Percentiles rank a stretch among this genome's conserved stretches.
These are phyloP conservation scores for Taphrina wiesneri DNA, from an alignment of 1,139 yeast species.

Conservation along the genomic window DNA sequence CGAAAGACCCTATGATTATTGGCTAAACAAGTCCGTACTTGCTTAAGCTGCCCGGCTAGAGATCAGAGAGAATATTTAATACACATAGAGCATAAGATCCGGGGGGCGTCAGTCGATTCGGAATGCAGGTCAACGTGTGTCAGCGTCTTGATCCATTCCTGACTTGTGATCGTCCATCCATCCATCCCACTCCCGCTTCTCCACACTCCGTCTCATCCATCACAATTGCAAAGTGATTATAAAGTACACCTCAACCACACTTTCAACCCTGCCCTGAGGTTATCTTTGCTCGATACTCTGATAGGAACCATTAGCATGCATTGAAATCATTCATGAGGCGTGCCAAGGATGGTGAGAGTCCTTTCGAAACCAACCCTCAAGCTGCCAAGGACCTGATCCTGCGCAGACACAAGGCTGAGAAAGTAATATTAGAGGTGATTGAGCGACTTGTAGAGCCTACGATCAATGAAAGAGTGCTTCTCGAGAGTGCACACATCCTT, in stretches of 20 bases:
- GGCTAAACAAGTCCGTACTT: conserved; percentile 7
- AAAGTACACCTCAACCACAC: too few species aligned
- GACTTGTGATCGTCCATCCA: too few species aligned
- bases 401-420: background rate
- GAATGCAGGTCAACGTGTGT: too few species aligned
- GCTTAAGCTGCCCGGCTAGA: background rate
- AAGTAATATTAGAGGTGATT: background rate
- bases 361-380: background rate
- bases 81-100: too few species aligned
- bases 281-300: background rate
- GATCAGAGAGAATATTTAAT: too few species aligned
- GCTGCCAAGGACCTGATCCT: background rate
- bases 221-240: too few species aligned
- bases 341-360: background rate
- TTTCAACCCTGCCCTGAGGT: too few species aligned
- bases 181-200: too few species aligned
- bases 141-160: too few species aligned
- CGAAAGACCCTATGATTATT: conserved; percentile 25
- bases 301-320: background rate
- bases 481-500: background rate
- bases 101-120: too few species aligned
- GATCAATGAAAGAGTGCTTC: background rate
- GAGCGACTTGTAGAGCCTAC: background rate
- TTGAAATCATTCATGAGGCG: background rate
- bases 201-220: too few species aligned